Conservation (phyloP, 352 stramenopile genomes). For the Pythium aristosporum region DNA sequence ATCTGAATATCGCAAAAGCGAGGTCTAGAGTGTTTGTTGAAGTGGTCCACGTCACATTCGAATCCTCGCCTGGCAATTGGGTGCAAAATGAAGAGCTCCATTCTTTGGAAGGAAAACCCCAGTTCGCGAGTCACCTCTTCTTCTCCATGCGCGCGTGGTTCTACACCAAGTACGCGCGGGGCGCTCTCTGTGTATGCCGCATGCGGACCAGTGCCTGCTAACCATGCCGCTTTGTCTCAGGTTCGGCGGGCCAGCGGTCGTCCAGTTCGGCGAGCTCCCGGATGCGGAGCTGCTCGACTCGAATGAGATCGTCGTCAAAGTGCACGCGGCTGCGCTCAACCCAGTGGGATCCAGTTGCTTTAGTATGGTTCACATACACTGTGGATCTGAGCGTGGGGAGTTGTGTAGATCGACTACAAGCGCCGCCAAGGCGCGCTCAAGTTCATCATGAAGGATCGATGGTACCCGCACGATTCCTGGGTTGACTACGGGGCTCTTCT, state of each 20-base stretch:
- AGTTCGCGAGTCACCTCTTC: not conserved
- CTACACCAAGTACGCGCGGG: constrained; percentile 53
- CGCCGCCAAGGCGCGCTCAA: constrained; percentile 70
- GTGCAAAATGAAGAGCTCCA: not conserved
- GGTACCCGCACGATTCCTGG: constrained; percentile 6
- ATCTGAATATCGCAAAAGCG: not conserved
- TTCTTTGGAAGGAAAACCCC: not conserved
- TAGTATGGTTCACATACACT: not conserved
- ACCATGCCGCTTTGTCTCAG: constrained; percentile 21
- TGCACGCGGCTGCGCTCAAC: constrained; percentile 61
- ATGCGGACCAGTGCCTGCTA: not conserved
- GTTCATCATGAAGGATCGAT: constrained; percentile 44
- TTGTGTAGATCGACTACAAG: constrained; percentile 75
- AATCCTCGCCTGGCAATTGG: not conserved
- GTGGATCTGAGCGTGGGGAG: not conserved
- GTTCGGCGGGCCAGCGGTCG: constrained; percentile 56
- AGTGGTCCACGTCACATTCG: not conserved
- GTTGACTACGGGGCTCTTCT: too few species aligned
- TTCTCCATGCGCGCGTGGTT: constrained; percentile 69
- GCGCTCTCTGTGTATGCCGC: not conserved
- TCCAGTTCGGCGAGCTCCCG: constrained; percentile 58
- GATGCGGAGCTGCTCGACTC: constrained; percentile 46
- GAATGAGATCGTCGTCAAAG: constrained; percentile 62
- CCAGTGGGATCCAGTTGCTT: constrained; percentile 36
- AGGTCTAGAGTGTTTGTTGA: not conserved